Percentiles rank a stretch among this genome's conserved stretches.
phyloP scores from a whole-genome alignment of 2,329 filamentous ascomycete species.

The Aureobasidium sp. region DNA sequence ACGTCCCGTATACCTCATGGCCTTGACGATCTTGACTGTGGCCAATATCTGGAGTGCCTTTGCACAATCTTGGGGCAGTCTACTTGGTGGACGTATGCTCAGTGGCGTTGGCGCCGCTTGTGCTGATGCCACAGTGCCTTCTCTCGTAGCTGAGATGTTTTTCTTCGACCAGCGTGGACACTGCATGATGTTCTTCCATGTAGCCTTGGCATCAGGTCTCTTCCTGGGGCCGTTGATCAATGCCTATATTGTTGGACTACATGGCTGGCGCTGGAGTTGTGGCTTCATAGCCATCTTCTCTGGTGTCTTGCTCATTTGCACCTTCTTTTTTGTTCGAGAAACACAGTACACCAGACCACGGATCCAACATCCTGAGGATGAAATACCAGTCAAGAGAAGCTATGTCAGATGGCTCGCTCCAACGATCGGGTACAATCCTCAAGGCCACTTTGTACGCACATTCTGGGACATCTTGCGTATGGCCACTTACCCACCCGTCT shows the following conservation, averaged over 20 bases:
- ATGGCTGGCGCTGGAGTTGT: slow-evolving; percentile 22
- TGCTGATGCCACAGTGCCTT: slow-evolving; percentile 29
- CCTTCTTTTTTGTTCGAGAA: slow-evolving; percentile 21
- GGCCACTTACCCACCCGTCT: slow-evolving; percentile 19
- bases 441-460: slow-evolving; percentile 15
- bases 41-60: slow-evolving; percentile 29
- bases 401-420: slow-evolving; percentile 16
- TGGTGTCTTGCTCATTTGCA: slow-evolving; percentile 19
- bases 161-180: slow-evolving; percentile 27
- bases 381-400: slow-evolving; percentile 10
- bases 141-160: slow-evolving; percentile 30
- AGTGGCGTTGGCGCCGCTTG: slow-evolving; percentile 24
- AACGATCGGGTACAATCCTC: slow-evolving; percentile 15
- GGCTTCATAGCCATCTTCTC: slow-evolving; percentile 21
- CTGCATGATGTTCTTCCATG: slow-evolving; percentile 31
- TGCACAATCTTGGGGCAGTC: slow-evolving; percentile 19
- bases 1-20: slow-evolving; percentile 29
- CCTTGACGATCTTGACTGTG: slow-evolving; percentile 24
- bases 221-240: slow-evolving; percentile 31
- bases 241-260: slow-evolving; percentile 20
- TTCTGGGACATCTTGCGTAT: slow-evolving; percentile 19
- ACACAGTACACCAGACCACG: slow-evolving; percentile 17
- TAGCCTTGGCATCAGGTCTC: slow-evolving; percentile 28
- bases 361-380: not conserved
- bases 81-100: slow-evolving; percentile 21